Evolutionary conservation across 768 basidiomycete species (phyloP).

Genomic region (Hygrocybe coccinea): DNA sequence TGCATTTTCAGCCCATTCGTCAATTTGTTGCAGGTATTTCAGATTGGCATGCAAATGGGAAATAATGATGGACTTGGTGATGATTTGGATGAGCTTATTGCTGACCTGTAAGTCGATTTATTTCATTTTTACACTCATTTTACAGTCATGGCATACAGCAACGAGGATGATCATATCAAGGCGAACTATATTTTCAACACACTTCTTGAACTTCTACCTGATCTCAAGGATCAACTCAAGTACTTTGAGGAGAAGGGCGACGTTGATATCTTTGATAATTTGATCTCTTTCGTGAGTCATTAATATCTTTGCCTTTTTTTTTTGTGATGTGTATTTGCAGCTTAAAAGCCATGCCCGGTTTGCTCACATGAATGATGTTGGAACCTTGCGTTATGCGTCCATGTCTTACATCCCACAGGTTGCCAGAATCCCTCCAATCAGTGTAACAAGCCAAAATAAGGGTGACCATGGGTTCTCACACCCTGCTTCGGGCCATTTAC

Average conservation of each 20-base stretch:
- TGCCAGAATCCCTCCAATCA: not conserved
- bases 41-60: constrained; percentile 1
- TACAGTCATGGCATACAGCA: not conserved
- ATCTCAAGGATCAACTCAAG: not conserved
- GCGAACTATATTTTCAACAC: not conserved
- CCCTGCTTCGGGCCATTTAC: not conserved
- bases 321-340: not conserved
- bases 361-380: not conserved
- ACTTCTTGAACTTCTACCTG: not conserved
- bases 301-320: not conserved
- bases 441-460: not conserved
- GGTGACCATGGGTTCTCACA: not conserved
- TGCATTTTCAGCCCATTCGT: no score
- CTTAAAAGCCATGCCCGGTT: not conserved
- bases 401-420: not conserved
- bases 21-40: not conserved
- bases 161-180: not conserved
- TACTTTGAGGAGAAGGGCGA: not conserved
- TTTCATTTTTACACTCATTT: not conserved
- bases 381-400: not conserved
- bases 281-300: not conserved
- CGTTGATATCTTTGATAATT: not conserved
- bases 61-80: not conserved
- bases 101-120: not conserved
- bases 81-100: not conserved